Evolutionary conservation across 371 early-diverging fungal species (phyloP), one percentile per base, ranked within the genome.

Genomic region (Rhizomucor pusillus): DNA sequence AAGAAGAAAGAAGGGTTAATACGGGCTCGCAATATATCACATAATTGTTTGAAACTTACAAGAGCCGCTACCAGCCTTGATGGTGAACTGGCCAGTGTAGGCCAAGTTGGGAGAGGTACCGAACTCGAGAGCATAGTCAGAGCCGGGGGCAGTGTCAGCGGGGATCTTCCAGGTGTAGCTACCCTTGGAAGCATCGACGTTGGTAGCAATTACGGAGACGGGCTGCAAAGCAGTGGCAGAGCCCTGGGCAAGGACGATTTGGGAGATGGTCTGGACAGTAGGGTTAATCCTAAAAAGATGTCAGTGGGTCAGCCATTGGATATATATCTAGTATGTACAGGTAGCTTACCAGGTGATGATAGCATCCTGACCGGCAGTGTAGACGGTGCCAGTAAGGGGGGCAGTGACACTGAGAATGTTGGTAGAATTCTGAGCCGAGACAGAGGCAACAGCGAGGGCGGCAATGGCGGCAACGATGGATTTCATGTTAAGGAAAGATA

Each of bases 61-160:
- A 11, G 41, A 41, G 3, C 62, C 66, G 43, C 50, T 44, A 29
- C 23, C 58, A 45, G 54, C 62, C 33, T 58, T 16, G 52, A 68
- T 61, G 50, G 59, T 53, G 43, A 68, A 64, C 19, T 57, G 64
- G 33, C 63, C 63, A 34, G 63, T 52, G 54, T 45, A 68, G 43
- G 62, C 58, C 20, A 68, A 29, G 43, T 64, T 54, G 52, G 69
- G 69, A 20, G 69, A 63, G 18, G 47, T 43, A 22, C 69, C 69
- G 25, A 68, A 54, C 22, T 56, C 58, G 36, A 68, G 55, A 36
- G 69, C 69, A 37, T 68, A 66, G 50, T 62, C 67, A 40, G 29
- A 20, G 47, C 67, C 63, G 43, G 59, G 39, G 23, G 53, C 29
- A 40, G 55, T 66, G 46, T 58, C 36, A 20, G 60, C 60, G 18